Conservation (phyloP, 805 yeast species). For the Candida lessepsii region DNA sequence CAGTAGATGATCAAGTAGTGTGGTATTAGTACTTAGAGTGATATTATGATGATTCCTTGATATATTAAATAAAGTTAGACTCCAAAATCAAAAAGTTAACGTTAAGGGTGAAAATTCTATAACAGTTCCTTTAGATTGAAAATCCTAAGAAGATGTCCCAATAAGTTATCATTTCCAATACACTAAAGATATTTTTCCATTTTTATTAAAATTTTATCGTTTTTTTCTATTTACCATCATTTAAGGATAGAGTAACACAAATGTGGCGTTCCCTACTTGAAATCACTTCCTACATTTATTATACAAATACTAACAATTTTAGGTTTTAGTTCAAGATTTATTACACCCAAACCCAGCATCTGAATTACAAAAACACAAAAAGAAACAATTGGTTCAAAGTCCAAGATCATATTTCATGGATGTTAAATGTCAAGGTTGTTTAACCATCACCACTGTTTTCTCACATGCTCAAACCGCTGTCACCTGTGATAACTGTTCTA, state of each 20-base stretch:
- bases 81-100: neutral
- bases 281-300: neutral
- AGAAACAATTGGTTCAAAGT: constrained; percentile 93
- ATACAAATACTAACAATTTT: constrained; percentile 22
- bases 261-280: neutral
- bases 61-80: neutral
- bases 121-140: no score
- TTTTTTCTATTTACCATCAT: neutral
- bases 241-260: no score
- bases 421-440: constrained; percentile 99
- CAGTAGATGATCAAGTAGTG: neutral
- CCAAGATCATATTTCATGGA: constrained; percentile 99
- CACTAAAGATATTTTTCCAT: no score
- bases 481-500: constrained; percentile 97
- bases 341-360: constrained; percentile 97
- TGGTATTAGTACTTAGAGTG: neutral
- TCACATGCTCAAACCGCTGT: constrained; percentile 99
- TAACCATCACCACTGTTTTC: constrained; percentile 98
- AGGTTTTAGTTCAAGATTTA: constrained; percentile 98
- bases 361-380: constrained; percentile 96
- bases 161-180: neutral
- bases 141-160: neutral
- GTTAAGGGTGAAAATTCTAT: constrained; percentile 1
- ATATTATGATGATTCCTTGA: neutral
- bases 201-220: no score